Base-by-base conservation (phyloP, 257 asterid genomes). In the Lavandula angustifolia region DNA sequence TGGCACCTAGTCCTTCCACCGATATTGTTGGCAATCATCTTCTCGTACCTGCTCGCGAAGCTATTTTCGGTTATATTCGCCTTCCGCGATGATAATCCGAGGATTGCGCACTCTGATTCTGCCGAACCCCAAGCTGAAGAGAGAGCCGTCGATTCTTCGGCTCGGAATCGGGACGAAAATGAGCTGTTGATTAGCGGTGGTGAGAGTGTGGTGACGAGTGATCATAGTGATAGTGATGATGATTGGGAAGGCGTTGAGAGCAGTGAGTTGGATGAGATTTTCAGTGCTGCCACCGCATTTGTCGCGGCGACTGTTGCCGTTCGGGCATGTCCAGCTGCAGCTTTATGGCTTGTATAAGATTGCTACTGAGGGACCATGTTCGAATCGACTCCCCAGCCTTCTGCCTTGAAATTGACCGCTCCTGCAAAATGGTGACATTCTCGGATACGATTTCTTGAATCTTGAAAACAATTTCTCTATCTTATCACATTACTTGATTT, bases 201-300 rank as follows among this genome's bases (percentile, higher is more conserved):
- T 35, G 41, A 35, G 7, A 35, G 7, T 1, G 6, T 1, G 41
- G 6, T 35, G 5, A 35, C 7, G 8, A 35, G 7, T 3, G 6
- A 6, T 35, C 41, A 3, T 7, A 9, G 41, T 1, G 41, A 35
- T 8, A 75, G 79, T 51, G 89, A 85, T 32, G 85, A 82, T 72
- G 95, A 82, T 68, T 84, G 95, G 95, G 95, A 84, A 71, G 95
- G 95, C 29, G 92, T 87, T 5, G 95, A 86, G 84, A 84, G 85
- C 60, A 86, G 91, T 61, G 91, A 86, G 59, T 64, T 86, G 81
- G 95, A 86, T 60, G 95, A 86, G 73, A 76, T 71, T 6, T 84
- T 86, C 40, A 86, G 91, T 72, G 95, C 95, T n/a, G 95, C 95
- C 5, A 86, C 95, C 2, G 85, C 85, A 7, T 86, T 86, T 60